Conservation (phyloP, 805 yeast genomes). For the Yamadazyma ubonensis region DNA sequence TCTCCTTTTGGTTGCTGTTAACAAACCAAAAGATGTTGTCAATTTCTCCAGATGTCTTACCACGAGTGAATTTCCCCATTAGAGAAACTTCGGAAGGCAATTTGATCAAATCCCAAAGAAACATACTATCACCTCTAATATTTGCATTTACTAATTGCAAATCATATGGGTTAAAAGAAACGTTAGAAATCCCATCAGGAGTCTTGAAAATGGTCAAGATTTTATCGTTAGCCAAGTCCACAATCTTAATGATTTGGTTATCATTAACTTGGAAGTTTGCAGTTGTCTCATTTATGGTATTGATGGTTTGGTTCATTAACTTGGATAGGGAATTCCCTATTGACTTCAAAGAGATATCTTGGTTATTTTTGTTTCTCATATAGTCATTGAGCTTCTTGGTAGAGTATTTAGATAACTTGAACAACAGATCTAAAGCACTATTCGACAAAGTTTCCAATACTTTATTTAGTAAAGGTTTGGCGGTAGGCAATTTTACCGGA, state of each 20-base stretch:
- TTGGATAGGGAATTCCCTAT: conserved; percentile 33
- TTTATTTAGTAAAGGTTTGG: conserved; percentile 47
- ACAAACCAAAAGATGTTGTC: conserved; percentile 53
- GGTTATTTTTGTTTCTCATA: conserved; percentile 25
- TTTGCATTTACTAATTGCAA: conserved; percentile 53
- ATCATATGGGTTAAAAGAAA: conserved; percentile 64
- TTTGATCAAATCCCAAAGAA: conserved; percentile 61
- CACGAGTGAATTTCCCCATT: conserved; percentile 58
- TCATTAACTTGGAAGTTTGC: conserved; percentile 19
- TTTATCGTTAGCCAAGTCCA: conserved; percentile 46
- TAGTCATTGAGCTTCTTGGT: conserved; percentile 43
- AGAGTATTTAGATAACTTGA: conserved; percentile 43
- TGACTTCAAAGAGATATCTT: conserved; percentile 25
- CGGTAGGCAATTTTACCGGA: conserved; percentile 47
- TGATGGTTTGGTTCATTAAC: conserved; percentile 34
- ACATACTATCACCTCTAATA: conserved; percentile 59
- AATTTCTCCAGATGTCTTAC: conserved; percentile 59
- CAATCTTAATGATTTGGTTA: conserved; percentile 41
- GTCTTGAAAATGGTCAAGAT: conserved; percentile 50
- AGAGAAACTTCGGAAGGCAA: conserved; percentile 50
- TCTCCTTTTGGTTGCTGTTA: conserved; percentile 36
- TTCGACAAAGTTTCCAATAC: conserved; percentile 50
- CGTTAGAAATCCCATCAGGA: conserved; percentile 58
- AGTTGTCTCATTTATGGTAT: conserved; percentile 19
- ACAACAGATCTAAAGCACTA: conserved; percentile 52